These are phyloP conservation scores for Calonectria henricotiae DNA, from an alignment of 2,329 filamentous ascomycete species.

Conservation along the genomic window DNA sequence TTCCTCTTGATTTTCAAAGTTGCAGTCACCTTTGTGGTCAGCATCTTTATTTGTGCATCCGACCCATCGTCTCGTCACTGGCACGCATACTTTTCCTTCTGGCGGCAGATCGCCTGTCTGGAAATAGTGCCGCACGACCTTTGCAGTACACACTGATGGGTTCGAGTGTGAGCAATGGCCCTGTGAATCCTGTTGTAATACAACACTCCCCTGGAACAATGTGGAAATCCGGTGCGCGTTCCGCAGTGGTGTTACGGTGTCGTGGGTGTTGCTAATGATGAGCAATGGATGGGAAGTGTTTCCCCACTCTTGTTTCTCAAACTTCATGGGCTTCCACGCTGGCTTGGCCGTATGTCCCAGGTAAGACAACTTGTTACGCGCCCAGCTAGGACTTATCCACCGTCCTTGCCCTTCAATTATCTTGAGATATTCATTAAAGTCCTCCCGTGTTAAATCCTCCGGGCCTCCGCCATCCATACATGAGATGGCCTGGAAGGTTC, in stretches of 20 bases:
- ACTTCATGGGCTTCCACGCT: not conserved
- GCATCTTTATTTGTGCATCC: not conserved
- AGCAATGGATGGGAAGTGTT: not conserved
- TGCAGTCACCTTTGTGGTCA: not conserved
- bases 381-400: slow-evolving; percentile 6
- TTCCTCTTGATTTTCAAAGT: not conserved
- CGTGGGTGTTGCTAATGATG: slow-evolving; percentile 2
- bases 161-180: slow-evolving; percentile 2
- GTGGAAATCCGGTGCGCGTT: not conserved
- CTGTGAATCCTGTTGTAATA: not conserved
- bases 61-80: not conserved
- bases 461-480: slow-evolving; percentile 5
- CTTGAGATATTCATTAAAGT: not conserved
- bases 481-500: not conserved
- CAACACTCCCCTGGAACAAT: not conserved
- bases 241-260: not conserved
- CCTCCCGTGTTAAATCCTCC: not conserved
- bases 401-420: not conserved
- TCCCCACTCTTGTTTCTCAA: not conserved
- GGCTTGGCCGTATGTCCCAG: not conserved
- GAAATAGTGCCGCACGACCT: not conserved
- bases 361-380: not conserved
- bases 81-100: not conserved
- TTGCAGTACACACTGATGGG: not conserved
- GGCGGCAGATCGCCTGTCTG: not conserved